Conservation (phyloP, 176 grass and related monocot species). For the Saccharum officinarum region DNA sequence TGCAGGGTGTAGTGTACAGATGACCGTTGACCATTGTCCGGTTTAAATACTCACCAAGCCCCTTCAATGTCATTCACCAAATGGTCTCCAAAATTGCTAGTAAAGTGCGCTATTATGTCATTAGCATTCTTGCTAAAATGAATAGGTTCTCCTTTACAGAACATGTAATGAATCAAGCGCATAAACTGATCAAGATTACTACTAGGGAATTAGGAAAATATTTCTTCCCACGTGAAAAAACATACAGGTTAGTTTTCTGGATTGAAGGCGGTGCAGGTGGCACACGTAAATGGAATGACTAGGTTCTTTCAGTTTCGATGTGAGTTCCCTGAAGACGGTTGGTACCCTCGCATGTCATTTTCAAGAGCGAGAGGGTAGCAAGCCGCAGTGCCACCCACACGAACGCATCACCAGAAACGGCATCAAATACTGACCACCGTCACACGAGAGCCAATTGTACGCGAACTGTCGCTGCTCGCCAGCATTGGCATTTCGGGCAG, state of each 20-base stretch:
- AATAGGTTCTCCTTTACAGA: background rate
- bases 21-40: background rate
- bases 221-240: background rate
- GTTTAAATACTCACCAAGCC: background rate
- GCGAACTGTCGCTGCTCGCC: background rate
- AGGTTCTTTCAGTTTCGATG: background rate
- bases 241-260: background rate
- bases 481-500: background rate
- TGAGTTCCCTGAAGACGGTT: background rate
- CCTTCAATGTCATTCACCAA: background rate
- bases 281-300: background rate
- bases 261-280: background rate
- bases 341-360: background rate
- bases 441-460: background rate
- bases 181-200: background rate
- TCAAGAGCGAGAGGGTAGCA: constrained; percentile 4
- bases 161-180: background rate
- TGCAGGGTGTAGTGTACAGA: background rate
- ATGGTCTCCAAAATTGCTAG: background rate
- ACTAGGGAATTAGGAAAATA: background rate
- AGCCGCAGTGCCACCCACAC: background rate
- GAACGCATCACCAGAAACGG: constrained; percentile 11
- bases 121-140: constrained; percentile 10
- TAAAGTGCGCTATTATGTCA: background rate
- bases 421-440: constrained; percentile 6